Percentiles rank a stretch among this genome's conserved stretches.
Conservation (phyloP, 2,329 filamentous ascomycete species). For the Arthrobotrys entomopaga region DNA sequence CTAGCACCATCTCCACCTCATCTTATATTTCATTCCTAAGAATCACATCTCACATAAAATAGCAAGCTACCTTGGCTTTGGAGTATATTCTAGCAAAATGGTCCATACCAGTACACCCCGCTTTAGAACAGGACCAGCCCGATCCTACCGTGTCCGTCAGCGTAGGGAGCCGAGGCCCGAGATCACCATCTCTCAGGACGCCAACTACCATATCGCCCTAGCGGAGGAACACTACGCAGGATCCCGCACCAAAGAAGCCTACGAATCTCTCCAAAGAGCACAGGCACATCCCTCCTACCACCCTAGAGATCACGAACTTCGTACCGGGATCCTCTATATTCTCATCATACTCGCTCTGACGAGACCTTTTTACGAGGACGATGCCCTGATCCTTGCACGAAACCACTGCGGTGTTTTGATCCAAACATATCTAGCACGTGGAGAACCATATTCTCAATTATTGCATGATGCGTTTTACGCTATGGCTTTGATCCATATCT, state of each 20-base stretch:
- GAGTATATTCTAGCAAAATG: no score
- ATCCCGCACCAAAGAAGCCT: background rate
- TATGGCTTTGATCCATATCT: background rate
- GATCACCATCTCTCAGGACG: background rate
- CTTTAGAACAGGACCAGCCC: no score
- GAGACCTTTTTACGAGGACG: background rate
- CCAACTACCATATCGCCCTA: background rate
- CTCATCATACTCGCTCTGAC: background rate
- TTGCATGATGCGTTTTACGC: background rate
- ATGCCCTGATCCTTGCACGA: background rate
- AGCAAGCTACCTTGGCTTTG: no score
- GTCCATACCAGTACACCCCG: no score
- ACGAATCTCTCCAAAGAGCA: background rate
- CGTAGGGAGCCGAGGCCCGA: no score
- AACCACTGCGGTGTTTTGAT: background rate
- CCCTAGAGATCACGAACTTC: background rate
- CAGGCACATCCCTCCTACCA: background rate
- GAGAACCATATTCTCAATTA: background rate
- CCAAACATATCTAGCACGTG: background rate
- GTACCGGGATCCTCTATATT: background rate
- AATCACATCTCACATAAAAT: no score
- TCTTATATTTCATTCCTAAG: no score
- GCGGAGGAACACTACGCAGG: background rate
- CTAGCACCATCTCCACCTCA: no score
- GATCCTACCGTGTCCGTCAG: no score